Evolutionary conservation across 371 early-diverging fungal genomes (phyloP).

Genomic region (Capillidium heterosporum): DNA sequence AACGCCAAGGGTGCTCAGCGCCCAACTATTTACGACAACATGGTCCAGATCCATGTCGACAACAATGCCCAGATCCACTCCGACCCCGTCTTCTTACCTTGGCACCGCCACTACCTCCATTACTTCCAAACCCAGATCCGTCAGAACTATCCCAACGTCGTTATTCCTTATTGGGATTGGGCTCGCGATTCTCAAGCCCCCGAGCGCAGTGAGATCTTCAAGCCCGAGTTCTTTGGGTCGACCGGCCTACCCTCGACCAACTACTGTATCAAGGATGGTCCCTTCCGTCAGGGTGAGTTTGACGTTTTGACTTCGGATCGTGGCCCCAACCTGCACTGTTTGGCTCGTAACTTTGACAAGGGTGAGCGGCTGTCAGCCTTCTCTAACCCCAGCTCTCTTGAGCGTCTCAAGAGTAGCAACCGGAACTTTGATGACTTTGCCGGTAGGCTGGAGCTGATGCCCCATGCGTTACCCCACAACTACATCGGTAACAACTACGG

Average conservation of each 20-base stretch:
- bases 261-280: neutral
- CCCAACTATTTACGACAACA: neutral
- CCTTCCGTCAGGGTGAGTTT: neutral
- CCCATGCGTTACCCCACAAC: constrained; percentile 5
- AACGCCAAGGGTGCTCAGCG: neutral
- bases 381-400: neutral
- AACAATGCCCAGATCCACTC: neutral
- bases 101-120: constrained; percentile 4
- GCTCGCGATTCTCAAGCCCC: neutral
- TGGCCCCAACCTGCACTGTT: neutral
- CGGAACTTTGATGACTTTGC: neutral
- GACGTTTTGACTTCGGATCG: neutral
- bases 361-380: neutral
- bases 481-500: neutral
- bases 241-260: neutral
- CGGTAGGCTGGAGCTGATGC: neutral
- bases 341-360: neutral
- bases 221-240: neutral
- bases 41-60: neutral
- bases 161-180: constrained; percentile 4
- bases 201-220: neutral
- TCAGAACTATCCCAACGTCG: neutral
- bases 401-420: neutral
- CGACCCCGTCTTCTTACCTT: constrained; percentile 1
- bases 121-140: neutral